phyloP scores from a whole-genome alignment of 1,284 basidiomycete species.

The Ustilago tritici region DNA sequence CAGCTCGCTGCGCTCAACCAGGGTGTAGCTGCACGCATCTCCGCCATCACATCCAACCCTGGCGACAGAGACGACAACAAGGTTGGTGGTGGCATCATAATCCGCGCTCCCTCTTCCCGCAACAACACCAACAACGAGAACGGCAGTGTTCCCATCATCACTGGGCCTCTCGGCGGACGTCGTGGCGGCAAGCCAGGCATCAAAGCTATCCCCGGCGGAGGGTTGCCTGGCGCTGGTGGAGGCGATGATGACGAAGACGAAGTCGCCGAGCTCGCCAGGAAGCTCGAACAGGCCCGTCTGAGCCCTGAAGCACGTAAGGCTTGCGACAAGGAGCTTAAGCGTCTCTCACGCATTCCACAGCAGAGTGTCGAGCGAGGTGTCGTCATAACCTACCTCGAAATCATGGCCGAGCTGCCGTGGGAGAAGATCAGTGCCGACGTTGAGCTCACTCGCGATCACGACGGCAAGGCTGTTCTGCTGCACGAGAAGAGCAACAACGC shows the following conservation, averaged over 20 bases:
- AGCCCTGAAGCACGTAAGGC: constrained; percentile 65
- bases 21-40: constrained; percentile 57
- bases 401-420: constrained; percentile 70
- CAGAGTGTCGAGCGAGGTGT: constrained; percentile 69
- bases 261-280: constrained; percentile 59
- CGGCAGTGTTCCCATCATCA: constrained; percentile 45
- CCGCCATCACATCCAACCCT: constrained; percentile 46
- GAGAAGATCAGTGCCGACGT: constrained; percentile 62
- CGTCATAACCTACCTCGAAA: constrained; percentile 69
- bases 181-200: constrained; percentile 39
- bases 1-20: constrained; percentile 65
- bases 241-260: constrained; percentile 65
- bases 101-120: constrained; percentile 48
- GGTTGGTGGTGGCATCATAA: constrained; percentile 54
- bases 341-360: constrained; percentile 64
- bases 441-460: constrained; percentile 25
- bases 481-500: constrained; percentile 26
- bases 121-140: constrained; percentile 46
- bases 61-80: constrained; percentile 44
- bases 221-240: constrained; percentile 35
- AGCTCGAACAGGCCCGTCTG: constrained; percentile 58
- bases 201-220: constrained; percentile 23
- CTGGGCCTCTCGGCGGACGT: constrained; percentile 37
- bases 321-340: constrained; percentile 68
- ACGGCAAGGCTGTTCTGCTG: constrained; percentile 37